Evolutionary conservation across 2,329 filamentous ascomycete species (phyloP), one percentile per base, ranked within the genome.

Genomic region (Trichoderma citrinoviride): DNA sequence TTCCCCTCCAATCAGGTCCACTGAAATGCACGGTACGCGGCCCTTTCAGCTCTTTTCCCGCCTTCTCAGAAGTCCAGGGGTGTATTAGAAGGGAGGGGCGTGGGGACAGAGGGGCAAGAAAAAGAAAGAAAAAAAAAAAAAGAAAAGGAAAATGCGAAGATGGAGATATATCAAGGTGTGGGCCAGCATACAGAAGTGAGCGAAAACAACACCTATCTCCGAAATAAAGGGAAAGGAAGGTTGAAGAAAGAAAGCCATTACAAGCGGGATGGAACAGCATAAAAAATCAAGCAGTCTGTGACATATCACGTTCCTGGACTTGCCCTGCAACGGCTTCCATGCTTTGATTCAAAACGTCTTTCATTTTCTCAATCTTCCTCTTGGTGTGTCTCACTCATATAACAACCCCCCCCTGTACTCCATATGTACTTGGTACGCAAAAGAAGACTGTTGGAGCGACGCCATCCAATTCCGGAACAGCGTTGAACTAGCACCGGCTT

Each of bases 1-100:
- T 21, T 12, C 15, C 19, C 44, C 15, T 41, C 46, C 46, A 27
- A 41, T 57, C 40, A 41, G 44, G 19, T 44, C 47, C 58, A 44
- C 43, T 52, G 23, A 53, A 12, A 53, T 25, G 17, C 46, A 29
- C 47, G 47, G 58, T 61, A 53, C 47, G 58, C 58, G 37, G 37
- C 37, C 58, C 58, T 61, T 61, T 52, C 58, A 61, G 58, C 58
- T 61, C 41, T 47, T 61, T 44, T 58, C 27, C 55, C 27, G 55
- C 43, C 55, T 29, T 50, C 46, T 50, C 25, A 21, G 25, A 29
- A 29, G 47, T 50, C 40, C 25, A 29, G 33, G 53, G 29, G 29
- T 5, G 37, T 40, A 4, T 23, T 14, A 52, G 29, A 27, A 7
- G 47, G 23, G 23, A 15, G 25, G n/a, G 57, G 17, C 27, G 27